Base-by-base conservation (phyloP, 768 basidiomycete genomes). In the Collybia nuda region DNA sequence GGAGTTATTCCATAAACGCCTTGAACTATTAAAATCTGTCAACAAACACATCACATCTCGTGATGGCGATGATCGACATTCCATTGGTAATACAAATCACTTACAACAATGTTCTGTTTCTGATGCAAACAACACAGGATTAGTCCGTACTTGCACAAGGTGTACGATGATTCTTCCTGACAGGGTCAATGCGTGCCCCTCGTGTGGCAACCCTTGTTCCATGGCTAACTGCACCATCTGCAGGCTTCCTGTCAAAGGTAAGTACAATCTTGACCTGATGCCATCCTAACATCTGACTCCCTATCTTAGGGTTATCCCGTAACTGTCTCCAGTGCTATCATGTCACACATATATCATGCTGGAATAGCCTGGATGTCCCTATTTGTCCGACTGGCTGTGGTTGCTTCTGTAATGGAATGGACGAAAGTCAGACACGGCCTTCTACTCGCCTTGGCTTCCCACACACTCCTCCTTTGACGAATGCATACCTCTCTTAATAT, bases 191-290 rank as follows among this genome's bases (percentile, higher is more conserved):
- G 55, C 65, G 1, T 88, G 82, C 59, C 58, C 66, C 21, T 60
- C 66, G 23, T 83, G 79, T 52, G 70, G 67, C 48, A 67, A 66
- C 7, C 66, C 69, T n/a, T 73, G 67, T 38, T 69, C 67, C 4
- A 75, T 74, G 62, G 70, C 82, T 1, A 67, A 66, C 5, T 93
- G 90, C 61, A 80, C 87, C 0, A 77, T 92, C 15, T 92, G 90
- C 62, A 77, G 88, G 42, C 76, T 92, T 24, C 85, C 88, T 5
- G 82, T 86, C 50, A 87, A 82, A 76, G 88, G 90, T 82, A 54
- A 8, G 74, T 62, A 3, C 18, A 19, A 0, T 22, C 29, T 23
- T 2, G 17, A 3, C 2, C 7, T 29, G n/a, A 9, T 39, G 18
- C 44, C 38, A 23, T 12, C 26, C 50, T 15, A 19, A 18, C 21